phyloP scores from a whole-genome alignment of 2,329 filamentous ascomycete species.

The Cadophora malorum region DNA sequence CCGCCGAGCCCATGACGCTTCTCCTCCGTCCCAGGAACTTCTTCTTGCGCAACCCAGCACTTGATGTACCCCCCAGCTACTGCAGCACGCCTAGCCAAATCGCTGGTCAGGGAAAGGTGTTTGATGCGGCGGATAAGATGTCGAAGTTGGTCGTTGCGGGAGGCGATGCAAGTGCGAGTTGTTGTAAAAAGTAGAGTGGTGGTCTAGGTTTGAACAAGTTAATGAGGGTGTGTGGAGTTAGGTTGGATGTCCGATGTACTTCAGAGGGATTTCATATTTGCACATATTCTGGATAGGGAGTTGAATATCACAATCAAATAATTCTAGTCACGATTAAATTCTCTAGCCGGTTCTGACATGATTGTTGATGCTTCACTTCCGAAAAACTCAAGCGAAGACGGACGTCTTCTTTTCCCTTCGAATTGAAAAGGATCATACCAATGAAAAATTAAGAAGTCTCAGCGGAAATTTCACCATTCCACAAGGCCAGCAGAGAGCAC shows the following conservation, averaged over 20 bases:
- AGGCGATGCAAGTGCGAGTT: slow-evolving; percentile 32
- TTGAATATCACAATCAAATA: background rate
- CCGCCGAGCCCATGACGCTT: slow-evolving; percentile 79
- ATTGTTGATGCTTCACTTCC: no score
- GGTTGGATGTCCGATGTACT: background rate
- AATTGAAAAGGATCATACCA: no score
- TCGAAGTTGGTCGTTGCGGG: slow-evolving; percentile 45
- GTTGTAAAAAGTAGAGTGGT: slow-evolving; percentile 39
- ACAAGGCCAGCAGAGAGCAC: no score
- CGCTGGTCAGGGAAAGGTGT: slow-evolving; percentile 51
- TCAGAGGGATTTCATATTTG: background rate
- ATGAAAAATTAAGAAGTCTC: no score
- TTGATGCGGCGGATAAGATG: slow-evolving; percentile 56
- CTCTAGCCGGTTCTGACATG: no score
- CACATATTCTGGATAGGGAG: background rate
- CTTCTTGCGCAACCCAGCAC: slow-evolving; percentile 62
- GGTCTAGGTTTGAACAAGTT: background rate
- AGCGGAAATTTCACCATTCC: no score
- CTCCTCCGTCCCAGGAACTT: slow-evolving; percentile 64
- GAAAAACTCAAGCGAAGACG: no score
- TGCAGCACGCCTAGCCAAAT: slow-evolving; percentile 75
- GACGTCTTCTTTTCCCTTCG: no score
- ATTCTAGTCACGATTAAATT: background rate
- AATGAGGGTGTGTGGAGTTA: slow-evolving; percentile 10
- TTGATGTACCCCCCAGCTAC: slow-evolving; percentile 70